Conservation (phyloP, 2,329 filamentous ascomycete species). For the Aspergillus sp. region DNA sequence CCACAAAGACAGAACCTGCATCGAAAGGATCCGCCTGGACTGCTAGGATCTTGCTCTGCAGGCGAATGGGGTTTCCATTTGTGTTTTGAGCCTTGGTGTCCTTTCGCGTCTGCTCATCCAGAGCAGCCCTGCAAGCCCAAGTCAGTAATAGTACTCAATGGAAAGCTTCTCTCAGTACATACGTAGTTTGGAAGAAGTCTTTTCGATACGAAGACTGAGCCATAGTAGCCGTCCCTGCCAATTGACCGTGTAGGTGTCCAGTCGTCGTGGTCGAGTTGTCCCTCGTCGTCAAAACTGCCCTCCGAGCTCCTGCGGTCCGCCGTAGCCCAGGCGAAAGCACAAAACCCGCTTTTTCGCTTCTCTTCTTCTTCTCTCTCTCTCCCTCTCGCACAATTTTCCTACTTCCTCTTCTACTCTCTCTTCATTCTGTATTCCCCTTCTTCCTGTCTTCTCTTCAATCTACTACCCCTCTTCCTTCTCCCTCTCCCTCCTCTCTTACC, state of each 20-base stretch:
- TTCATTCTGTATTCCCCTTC: too few relatives aligned
- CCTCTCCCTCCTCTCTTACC: slow-evolving; percentile 17
- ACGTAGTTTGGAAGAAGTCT: slow-evolving; percentile 92
- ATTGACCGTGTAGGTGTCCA: too few relatives aligned
- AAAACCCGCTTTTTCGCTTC: slow-evolving; percentile 24
- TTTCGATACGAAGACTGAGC: slow-evolving; percentile 65
- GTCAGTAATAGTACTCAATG: slow-evolving; percentile 7
- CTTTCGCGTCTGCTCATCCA: slow-evolving; percentile 51
- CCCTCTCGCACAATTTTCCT: slow-evolving; percentile 3
- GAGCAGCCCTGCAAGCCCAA: slow-evolving; percentile 35
- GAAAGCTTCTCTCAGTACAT: slow-evolving; percentile 26
- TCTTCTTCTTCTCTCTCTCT: slow-evolving; percentile 17
- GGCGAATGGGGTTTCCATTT: slow-evolving; percentile 67
- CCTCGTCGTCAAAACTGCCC: slow-evolving; percentile 15
- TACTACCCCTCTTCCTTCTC: slow-evolving; percentile 10
- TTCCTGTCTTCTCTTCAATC: neutral
- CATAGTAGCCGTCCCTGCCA: slow-evolving; percentile 29
- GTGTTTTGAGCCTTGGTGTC: slow-evolving; percentile 70
- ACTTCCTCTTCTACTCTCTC: too few relatives aligned
- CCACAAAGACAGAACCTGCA: slow-evolving; percentile 60
- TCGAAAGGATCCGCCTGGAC: slow-evolving; percentile 59
- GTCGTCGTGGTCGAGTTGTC: neutral
- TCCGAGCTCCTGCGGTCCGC: slow-evolving; percentile 22
- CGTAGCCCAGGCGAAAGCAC: slow-evolving; percentile 26
- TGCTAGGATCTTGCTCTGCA: slow-evolving; percentile 81